phyloP scores from a whole-genome alignment of 2,329 filamentous ascomycete genomes.

The Beauveria medogensis region DNA sequence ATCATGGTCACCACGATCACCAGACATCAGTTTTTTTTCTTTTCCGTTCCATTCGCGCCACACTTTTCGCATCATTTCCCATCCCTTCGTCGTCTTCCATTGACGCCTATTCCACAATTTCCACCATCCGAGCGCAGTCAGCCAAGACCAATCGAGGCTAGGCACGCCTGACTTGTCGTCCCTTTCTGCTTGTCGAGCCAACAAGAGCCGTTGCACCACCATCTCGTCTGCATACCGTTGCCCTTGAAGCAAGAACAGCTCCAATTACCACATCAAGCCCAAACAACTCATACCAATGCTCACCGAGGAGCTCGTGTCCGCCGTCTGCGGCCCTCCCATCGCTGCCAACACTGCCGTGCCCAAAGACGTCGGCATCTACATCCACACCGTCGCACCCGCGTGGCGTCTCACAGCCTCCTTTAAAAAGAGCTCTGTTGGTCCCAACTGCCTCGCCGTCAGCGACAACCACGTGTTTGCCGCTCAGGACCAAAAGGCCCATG shows the following conservation, averaged over 20 bases:
- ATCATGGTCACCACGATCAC: neutral
- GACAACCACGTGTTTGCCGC: constrained; percentile 82
- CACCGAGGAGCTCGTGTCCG: constrained; percentile 51
- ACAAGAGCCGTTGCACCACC: neutral
- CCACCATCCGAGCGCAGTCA: neutral
- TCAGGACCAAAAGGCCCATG: constrained; percentile 81
- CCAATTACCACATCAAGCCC: neutral
- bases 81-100: neutral
- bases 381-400: constrained; percentile 73
- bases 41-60: neutral
- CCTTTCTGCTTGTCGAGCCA: neutral
- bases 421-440: constrained; percentile 84
- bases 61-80: neutral
- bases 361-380: constrained; percentile 81
- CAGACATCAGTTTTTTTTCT: neutral
- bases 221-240: neutral
- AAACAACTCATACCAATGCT: constrained; percentile 34
- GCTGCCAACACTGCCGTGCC: constrained; percentile 55
- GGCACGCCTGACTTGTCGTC: neutral
- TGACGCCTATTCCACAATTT: neutral
- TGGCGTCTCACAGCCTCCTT: constrained; percentile 67
- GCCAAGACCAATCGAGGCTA: neutral
- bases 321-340: constrained; percentile 49
- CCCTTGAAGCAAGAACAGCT: neutral
- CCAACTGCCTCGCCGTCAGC: constrained; percentile 72